Base-by-base conservation (phyloP, 2,329 filamentous ascomycete species). In the Chaetomium olivaceum region DNA sequence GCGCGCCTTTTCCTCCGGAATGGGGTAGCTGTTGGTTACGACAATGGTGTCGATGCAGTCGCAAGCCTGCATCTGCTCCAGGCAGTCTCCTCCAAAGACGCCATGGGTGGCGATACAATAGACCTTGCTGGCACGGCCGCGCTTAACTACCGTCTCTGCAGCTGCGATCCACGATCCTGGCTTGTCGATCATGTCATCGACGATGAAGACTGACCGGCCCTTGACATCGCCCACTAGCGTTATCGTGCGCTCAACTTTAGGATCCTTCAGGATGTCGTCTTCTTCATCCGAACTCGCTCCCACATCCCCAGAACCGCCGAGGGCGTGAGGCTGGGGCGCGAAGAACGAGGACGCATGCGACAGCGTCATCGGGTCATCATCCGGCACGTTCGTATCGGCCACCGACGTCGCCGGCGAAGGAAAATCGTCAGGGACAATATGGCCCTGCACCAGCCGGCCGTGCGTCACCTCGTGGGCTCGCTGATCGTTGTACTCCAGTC, bases 131-230 rank as follows among this genome's bases (percentile, higher is more conserved):
- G 95, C 95, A 54, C 88, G 87, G 70, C 95, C 96, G 69, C 91
- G 88, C 83, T 98, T 98, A 61, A 97, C 91, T 2, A 97, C 94
- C 1, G 93, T 96, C 81, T 99, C 95, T 14, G 95, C 95, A 7
- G 95, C 95, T 6, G 94, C 94, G 71, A 99, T 96, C 95, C 95
- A 99, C 7, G 92, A 97, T 16, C 91, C 92, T 11, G 93, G 89
- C 80, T 97, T 97, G 80, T 99, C 95, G 74, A 99, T 97, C 91
- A 99, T 98, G 77, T 99, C 95, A 76, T 99, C 95, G 58, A 99
- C 91, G 67, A 99, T 93, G 76, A 99, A 90, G 62, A 98, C 95
- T 0, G 92, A 89, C 65, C 92, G 88, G 75, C 92, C 88, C 74
- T 89, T 90, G 67, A 99, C 95, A 73, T 98, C 92, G 67, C 95